Base-by-base conservation (phyloP, 805 yeast species). In the Cyberlindnera sargentensis region DNA sequence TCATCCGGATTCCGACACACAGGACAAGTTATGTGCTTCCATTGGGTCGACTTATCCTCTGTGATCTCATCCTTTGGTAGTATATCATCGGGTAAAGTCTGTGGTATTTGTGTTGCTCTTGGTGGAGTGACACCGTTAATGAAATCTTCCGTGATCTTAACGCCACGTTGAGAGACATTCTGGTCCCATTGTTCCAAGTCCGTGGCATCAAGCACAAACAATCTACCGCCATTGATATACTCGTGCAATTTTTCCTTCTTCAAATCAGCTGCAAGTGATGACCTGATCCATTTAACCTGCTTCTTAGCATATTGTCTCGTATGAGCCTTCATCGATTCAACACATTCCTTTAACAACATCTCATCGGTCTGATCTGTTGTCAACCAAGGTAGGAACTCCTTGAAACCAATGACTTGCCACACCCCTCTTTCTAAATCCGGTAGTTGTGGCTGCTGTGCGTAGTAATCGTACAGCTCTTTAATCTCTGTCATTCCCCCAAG, bases 381-480 rank as follows among this genome's bases (percentile, higher is more conserved):
- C 25, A 78, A 52, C 84, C 84, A 87, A 2, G 95, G 91, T 32
- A 86, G 57, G 57, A 88, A 88, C 56, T 88, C 96, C 59, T 87
- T 86, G 63, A 86, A 93, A 2, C 98, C 98, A 55, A 91, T 86
- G 2, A 86, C 96, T 64, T 93, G 98, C 89, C 89, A 89, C 0
- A 91, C 74, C 3, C 98, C 98, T 45, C 73, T 68, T 42, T 84
- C 83, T 44, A 77, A 64, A 45, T 72, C 80, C 8, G 83, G 78
- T 24, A 55, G 59, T 5, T 61, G 58, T 1, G 56, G 50, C 23
- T 60, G 61, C 0, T 43, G 38, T 5, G 65, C 51, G 38, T 73
- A 82, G 27, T 65, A 66, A 1, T 63, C 56, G 57, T 76, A 78
- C 55, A 91, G 58, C 43, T 78, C 75, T 7, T 72, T 56, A 11